A percentile compares a stretch with the other conserved stretches of the same genome.
These are phyloP conservation scores for Acidiella bohemica DNA, from an alignment of 495 filamentous ascomycete species.

Conservation along the genomic window DNA sequence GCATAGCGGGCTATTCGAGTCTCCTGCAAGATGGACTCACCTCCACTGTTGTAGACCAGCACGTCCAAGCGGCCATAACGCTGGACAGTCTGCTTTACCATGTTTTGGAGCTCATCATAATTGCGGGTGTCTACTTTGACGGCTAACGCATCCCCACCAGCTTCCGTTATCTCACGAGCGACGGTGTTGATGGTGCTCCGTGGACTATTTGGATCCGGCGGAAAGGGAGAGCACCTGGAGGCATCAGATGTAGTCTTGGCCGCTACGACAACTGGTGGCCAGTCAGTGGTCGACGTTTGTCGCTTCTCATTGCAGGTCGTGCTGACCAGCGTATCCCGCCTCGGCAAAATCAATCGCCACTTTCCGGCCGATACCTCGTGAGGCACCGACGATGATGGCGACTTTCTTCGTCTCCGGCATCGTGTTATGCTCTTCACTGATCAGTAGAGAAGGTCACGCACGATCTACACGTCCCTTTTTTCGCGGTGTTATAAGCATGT, in stretches of 20 bases:
- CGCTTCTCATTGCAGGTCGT: neutral
- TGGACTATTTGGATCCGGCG: slow-evolving; percentile 68
- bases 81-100: slow-evolving; percentile 49
- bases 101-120: slow-evolving; percentile 44
- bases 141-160: slow-evolving; percentile 50
- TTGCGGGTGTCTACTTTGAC: slow-evolving; percentile 60
- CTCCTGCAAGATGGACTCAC: too few species aligned
- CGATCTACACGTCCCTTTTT: too few species aligned
- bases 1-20: too few species aligned
- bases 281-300: neutral
- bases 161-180: slow-evolving; percentile 57
- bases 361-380: slow-evolving; percentile 66
- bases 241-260: slow-evolving; percentile 67
- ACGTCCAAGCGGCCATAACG: slow-evolving; percentile 55
- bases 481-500: too few species aligned
- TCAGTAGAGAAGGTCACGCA: slow-evolving; percentile 5
- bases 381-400: slow-evolving; percentile 26
- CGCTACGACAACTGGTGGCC: slow-evolving; percentile 64
- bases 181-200: slow-evolving; percentile 76
- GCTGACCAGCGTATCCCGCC: slow-evolving; percentile 53
- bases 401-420: too few species aligned
- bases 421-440: neutral
- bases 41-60: slow-evolving; percentile 66
- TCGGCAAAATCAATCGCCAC: slow-evolving; percentile 61
- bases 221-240: slow-evolving; percentile 43